Conservation (phyloP, 2,329 filamentous ascomycete species). For the Dryadomyces quercivorus region DNA sequence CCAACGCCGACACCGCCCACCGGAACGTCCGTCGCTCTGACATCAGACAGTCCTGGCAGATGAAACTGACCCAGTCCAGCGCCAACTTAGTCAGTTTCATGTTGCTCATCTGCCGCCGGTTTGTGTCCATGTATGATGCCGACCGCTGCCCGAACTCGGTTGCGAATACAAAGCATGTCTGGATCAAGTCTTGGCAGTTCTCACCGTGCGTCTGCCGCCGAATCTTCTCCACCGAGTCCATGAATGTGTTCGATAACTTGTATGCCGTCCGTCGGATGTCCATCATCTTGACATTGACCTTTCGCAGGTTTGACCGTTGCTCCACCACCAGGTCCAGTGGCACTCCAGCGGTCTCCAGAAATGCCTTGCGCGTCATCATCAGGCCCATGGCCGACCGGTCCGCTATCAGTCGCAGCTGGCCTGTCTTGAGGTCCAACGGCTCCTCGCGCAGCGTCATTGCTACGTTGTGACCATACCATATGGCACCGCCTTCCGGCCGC, state of each 20-base stretch:
- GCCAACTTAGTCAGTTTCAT: constrained; percentile 86
- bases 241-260: constrained; percentile 93
- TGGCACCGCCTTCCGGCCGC: constrained; percentile 63
- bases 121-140: constrained; percentile 89
- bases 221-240: constrained; percentile 95
- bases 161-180: constrained; percentile 97
- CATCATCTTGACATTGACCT: constrained; percentile 81
- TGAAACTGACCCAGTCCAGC: constrained; percentile 94
- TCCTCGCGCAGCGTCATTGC: constrained; percentile 62
- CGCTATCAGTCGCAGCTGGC: constrained; percentile 77
- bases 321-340: constrained; percentile 85
- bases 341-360: constrained; percentile 67
- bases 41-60: constrained; percentile 91
- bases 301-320: constrained; percentile 81
- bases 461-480: constrained; percentile 72
- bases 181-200: constrained; percentile 89
- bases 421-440: constrained; percentile 72
- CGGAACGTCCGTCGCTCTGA: constrained; percentile 93
- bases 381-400: constrained; percentile 73
- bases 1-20: constrained; percentile 89
- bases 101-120: constrained; percentile 92
- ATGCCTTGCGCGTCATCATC: constrained; percentile 63
- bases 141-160: constrained; percentile 96
- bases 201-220: constrained; percentile 71
- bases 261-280: constrained; percentile 94